These are phyloP conservation scores for Teunomyces stri DNA, from an alignment of 805 yeast species.

Conservation along the genomic window DNA sequence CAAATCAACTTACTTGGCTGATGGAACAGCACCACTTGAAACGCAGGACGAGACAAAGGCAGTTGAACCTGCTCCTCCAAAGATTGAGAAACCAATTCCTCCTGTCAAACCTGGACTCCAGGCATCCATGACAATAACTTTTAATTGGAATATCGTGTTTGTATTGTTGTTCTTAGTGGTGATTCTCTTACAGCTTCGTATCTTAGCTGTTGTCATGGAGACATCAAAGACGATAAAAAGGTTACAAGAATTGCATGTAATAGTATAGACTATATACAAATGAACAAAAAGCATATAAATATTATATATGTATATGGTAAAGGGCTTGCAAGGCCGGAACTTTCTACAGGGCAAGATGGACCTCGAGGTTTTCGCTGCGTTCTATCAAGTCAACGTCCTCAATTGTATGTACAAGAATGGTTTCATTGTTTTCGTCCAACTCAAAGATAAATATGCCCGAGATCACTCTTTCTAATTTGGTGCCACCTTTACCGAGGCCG, in stretches of 20 bases:
- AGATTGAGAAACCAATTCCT: not conserved
- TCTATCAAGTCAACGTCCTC: conserved; percentile 65
- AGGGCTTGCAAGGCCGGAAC: not conserved
- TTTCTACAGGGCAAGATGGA: conserved; percentile 3
- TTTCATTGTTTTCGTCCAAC: conserved; percentile 52
- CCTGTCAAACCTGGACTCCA: not conserved
- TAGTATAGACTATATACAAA: conserved; percentile 1
- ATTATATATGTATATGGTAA: not conserved
- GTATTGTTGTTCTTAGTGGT: not conserved
- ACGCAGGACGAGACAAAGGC: not conserved
- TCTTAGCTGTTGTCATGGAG: not conserved
- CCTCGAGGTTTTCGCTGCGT: conserved; percentile 26
- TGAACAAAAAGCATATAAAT: not conserved
- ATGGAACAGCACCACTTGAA: conserved; percentile 16
- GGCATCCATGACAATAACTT: not conserved
- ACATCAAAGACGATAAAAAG: not conserved
- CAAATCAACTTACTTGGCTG: conserved; percentile 17
- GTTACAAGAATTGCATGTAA: not conserved
- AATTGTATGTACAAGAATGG: conserved; percentile 60
- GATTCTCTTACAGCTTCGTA: not conserved
- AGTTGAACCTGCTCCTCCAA: not conserved
- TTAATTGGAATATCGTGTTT: not conserved
- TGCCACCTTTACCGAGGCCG: conserved; percentile 26
- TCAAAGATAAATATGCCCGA: conserved; percentile 67
- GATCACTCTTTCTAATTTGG: conserved; percentile 38